Conservation (phyloP, 768 basidiomycete species). For the Hemileccinum impolitum region DNA sequence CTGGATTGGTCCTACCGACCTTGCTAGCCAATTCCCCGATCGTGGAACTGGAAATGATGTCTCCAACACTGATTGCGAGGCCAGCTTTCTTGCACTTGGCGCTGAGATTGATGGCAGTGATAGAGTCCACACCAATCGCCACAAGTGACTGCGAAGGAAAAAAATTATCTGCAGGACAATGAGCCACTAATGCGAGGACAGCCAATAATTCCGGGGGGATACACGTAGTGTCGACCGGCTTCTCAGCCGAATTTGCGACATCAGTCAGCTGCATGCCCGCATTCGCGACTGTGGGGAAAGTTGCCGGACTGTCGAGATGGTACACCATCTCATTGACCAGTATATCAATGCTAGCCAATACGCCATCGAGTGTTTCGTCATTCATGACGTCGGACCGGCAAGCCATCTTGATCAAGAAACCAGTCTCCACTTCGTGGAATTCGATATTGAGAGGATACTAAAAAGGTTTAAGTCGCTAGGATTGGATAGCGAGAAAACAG, state of each 20-base stretch:
- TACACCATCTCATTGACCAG: conserved; percentile 20
- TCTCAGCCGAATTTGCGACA: not conserved
- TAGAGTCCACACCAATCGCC: conserved; percentile 47
- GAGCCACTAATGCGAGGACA: conserved; percentile 18
- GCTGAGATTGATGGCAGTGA: conserved; percentile 45
- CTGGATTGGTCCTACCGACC: not conserved
- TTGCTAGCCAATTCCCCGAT: conserved; percentile 28
- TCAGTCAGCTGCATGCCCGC: not conserved
- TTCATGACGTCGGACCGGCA: conserved; percentile 33
- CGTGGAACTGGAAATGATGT: conserved; percentile 41
- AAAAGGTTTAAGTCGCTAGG: not conserved
- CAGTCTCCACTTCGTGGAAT: conserved; percentile 30
- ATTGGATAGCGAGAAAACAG: conserved; percentile 1
- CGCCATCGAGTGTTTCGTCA: conserved; percentile 14
- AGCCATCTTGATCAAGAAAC: conserved; percentile 36
- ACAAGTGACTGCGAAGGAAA: conserved; percentile 34
- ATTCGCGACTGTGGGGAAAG: not conserved
- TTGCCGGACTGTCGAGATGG: conserved; percentile 15
- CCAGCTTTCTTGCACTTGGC: conserved; percentile 39
- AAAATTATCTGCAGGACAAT: conserved; percentile 30
- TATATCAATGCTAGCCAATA: conserved; percentile 17
- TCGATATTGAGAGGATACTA: conserved; percentile 47
- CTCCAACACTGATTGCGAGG: conserved; percentile 32
- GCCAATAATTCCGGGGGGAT: conserved; percentile 11
- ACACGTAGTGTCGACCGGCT: not conserved